Percentiles rank a stretch among this genome's conserved stretches.
Evolutionary conservation across 192 early-diverging fungal genomes (phyloP).

Genomic region (Lobosporangium transversale): DNA sequence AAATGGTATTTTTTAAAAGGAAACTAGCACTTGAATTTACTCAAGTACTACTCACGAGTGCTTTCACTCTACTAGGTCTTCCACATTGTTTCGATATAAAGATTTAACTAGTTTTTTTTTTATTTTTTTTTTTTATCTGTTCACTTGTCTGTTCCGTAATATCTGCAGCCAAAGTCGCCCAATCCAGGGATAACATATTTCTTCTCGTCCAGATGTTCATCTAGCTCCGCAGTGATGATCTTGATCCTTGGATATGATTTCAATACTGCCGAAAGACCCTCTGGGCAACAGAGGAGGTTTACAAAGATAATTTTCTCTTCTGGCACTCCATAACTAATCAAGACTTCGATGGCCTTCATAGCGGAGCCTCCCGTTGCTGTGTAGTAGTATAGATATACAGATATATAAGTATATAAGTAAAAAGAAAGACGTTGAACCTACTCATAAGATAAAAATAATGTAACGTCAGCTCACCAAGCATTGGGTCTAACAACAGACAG

Average conservation of each 20-base stretch:
- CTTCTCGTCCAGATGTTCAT: conserved; percentile 75
- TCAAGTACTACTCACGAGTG: too few species aligned
- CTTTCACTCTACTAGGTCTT: too few species aligned
- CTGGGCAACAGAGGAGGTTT: conserved; percentile 85
- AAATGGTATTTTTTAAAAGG: background rate
- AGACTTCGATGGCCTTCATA: conserved; percentile 85
- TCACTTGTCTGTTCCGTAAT: conserved; percentile 72
- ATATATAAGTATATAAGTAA: conserved; percentile 4
- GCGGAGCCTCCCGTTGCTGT: conserved; percentile 91
- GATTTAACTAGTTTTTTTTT: too few species aligned
- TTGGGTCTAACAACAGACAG: conserved; percentile 88
- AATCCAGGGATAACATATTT: conserved; percentile 91
- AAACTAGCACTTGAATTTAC: too few species aligned
- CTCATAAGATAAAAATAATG: background rate
- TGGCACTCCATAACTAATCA: conserved; percentile 78
- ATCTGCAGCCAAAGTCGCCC: conserved; percentile 90
- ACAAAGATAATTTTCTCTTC: conserved; percentile 88
- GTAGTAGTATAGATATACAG: background rate
- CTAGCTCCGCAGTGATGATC: conserved; percentile 85
- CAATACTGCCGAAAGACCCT: conserved; percentile 78
- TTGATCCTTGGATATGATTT: conserved; percentile 74
- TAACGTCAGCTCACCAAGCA: conserved; percentile 68
- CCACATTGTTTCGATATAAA: too few species aligned
- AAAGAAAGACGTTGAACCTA: background rate
- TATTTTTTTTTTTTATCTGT: background rate